phyloP scores from a whole-genome alignment of 176 grass and related monocot genomes.

The Bromus sterilis region DNA sequence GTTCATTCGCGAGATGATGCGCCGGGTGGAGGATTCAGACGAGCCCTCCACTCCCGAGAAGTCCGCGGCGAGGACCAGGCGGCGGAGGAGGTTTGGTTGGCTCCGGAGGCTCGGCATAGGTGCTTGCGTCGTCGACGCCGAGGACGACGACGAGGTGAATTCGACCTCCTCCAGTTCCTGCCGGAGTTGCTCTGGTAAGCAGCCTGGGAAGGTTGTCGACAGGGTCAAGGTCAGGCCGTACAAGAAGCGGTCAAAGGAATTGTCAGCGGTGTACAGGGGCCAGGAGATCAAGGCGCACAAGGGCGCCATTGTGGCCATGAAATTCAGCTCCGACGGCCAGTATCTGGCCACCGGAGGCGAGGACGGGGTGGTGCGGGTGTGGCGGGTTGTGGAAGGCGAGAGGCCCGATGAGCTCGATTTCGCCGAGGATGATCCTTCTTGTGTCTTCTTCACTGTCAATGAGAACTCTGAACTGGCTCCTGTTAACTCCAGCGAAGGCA shows the following conservation, averaged over 20 bases:
- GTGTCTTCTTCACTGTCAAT: constrained; percentile 64
- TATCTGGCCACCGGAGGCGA: constrained; percentile 85
- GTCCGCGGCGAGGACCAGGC: neutral
- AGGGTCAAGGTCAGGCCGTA: constrained; percentile 56
- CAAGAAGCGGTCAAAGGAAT: constrained; percentile 69
- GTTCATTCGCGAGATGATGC: constrained; percentile 65
- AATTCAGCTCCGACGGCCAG: constrained; percentile 62
- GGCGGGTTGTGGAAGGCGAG: constrained; percentile 55
- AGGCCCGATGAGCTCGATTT: constrained; percentile 31
- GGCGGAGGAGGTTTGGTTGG: constrained; percentile 42
- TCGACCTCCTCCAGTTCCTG: constrained; percentile 37
- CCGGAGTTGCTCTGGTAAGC: constrained; percentile 17
- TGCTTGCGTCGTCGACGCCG: constrained; percentile 27
- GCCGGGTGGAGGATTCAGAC: constrained; percentile 40
- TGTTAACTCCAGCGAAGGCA: constrained; percentile 28
- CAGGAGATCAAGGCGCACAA: constrained; percentile 79
- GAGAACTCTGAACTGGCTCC: constrained; percentile 57
- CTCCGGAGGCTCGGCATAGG: constrained; percentile 60
- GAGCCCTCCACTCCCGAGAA: constrained; percentile 23
- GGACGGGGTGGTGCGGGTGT: constrained; percentile 72
- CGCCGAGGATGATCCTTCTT: constrained; percentile 59
- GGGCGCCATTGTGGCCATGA: constrained; percentile 66
- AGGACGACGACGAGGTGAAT: constrained; percentile 27
- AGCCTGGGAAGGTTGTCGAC: neutral
- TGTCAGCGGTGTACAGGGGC: constrained; percentile 73